Percentiles rank a stretch among this genome's conserved stretches.
Evolutionary conservation across 768 basidiomycete species (phyloP).

Genomic region (Lactarius evosmus): DNA sequence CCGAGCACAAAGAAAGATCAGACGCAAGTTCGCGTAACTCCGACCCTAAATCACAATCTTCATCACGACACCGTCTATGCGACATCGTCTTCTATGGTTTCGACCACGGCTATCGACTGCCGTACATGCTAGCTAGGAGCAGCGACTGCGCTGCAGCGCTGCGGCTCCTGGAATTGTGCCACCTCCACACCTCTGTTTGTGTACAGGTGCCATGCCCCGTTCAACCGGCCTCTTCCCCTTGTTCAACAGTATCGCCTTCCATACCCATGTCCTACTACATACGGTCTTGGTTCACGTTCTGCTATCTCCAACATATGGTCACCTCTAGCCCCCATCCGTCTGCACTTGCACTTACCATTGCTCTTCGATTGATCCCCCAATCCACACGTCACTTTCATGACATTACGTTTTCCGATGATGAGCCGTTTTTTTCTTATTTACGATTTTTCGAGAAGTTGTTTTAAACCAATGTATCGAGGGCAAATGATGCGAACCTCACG

Average conservation of each 20-base stretch:
- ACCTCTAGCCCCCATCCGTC: not conserved
- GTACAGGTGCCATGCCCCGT: not conserved
- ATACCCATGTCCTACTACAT: conserved; percentile 2
- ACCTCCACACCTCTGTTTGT: not conserved
- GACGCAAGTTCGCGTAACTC: conserved; percentile 29
- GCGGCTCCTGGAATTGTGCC: not conserved
- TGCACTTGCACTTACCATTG: conserved; percentile 2
- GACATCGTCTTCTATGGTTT: conserved; percentile 22
- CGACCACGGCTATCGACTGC: conserved; percentile 23
- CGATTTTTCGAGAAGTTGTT: not conserved
- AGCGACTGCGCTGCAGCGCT: not conserved
- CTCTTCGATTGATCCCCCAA: not conserved
- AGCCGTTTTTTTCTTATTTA: not conserved
- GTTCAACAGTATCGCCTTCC: not conserved
- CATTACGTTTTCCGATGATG: conserved; percentile 9
- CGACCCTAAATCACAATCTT: not conserved
- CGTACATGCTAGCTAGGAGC: conserved; percentile 9
- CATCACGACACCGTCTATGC: conserved; percentile 14
- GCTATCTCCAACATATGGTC: conserved; percentile 8
- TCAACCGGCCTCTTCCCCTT: not conserved
- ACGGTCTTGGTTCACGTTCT: conserved; percentile 3
- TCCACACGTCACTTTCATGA: conserved; percentile 13
- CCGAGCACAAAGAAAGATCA: conserved; percentile 43
- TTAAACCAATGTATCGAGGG: conserved; percentile 14
- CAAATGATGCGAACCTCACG: not conserved